Percentiles rank a stretch among this genome's conserved stretches.
These are phyloP conservation scores for Boletus pseudopeckii DNA, from an alignment of 768 basidiomycete genomes.

Conservation along the genomic window DNA sequence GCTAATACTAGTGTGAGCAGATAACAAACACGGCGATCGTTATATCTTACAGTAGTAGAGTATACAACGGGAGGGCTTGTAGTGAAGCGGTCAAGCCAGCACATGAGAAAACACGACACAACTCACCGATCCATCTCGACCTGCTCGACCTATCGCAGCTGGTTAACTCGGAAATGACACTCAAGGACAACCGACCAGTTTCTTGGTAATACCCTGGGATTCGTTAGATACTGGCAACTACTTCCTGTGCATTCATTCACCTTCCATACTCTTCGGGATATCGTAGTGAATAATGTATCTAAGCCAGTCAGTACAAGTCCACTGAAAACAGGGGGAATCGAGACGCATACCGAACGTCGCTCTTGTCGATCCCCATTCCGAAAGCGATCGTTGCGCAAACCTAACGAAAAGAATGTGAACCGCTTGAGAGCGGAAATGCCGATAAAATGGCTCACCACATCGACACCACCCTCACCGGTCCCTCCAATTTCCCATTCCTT, in stretches of 20 bases:
- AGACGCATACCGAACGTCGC: conserved; percentile 57
- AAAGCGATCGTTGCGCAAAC: conserved; percentile 82
- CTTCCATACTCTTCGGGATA: conserved; percentile 80
- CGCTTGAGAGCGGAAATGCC: neutral
- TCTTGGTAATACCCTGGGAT: conserved; percentile 79
- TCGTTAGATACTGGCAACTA: neutral
- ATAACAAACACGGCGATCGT: neutral
- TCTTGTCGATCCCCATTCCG: conserved; percentile 84
- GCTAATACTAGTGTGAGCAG: conserved; percentile 38
- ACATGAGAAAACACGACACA: neutral
- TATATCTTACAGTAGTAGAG: conserved; percentile 69
- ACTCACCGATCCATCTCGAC: conserved; percentile 69
- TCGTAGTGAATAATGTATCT: conserved; percentile 81
- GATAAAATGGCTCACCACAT: conserved; percentile 48
- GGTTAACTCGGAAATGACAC: neutral
- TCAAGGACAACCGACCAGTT: conserved; percentile 49
- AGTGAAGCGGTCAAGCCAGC: neutral
- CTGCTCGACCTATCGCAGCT: conserved; percentile 59
- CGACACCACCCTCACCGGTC: conserved; percentile 49
- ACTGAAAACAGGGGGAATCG: neutral
- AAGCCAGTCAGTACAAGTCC: conserved; percentile 11
- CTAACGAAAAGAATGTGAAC: conserved; percentile 30
- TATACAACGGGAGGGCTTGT: conserved; percentile 74
- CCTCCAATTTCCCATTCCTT: conserved; percentile 61
- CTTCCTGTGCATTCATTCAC: conserved; percentile 31